Conservation (phyloP, 257 asterid genomes). For the Lantana camara region DNA sequence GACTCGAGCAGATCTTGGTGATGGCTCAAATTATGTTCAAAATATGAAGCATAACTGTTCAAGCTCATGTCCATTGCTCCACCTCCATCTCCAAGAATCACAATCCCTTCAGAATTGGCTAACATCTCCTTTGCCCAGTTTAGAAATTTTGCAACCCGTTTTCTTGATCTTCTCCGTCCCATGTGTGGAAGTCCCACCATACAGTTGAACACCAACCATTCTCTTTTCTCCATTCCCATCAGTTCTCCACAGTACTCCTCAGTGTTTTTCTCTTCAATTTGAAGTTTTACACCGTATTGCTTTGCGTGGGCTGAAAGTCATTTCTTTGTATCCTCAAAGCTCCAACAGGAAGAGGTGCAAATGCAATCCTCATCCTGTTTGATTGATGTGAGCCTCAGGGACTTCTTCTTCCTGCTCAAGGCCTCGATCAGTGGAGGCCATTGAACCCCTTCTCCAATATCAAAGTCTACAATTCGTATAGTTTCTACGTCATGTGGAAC, state of each 20-base stretch:
- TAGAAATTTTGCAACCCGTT: slow-evolving; percentile 42
- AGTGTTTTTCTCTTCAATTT: slow-evolving; percentile 45
- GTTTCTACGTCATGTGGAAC: slow-evolving; percentile 32
- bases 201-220: slow-evolving; percentile 70
- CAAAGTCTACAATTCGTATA: slow-evolving; percentile 51
- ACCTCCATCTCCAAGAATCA: slow-evolving; percentile 65
- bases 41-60: slow-evolving; percentile 39
- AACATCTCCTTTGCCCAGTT: slow-evolving; percentile 43
- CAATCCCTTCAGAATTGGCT: slow-evolving; percentile 39
- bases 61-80: slow-evolving; percentile 30
- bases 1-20: slow-evolving; percentile 61
- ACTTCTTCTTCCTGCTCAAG: slow-evolving; percentile 36
- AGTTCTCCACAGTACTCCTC: slow-evolving; percentile 42
- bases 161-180: slow-evolving; percentile 47
- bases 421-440: slow-evolving; percentile 68
- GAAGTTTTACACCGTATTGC: slow-evolving; percentile 39
- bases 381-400: slow-evolving; percentile 54
- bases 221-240: slow-evolving; percentile 33
- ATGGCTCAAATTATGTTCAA: slow-evolving; percentile 42
- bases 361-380: slow-evolving; percentile 37
- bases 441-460: slow-evolving; percentile 61
- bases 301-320: slow-evolving; percentile 52
- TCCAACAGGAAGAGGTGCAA: slow-evolving; percentile 26
- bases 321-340: slow-evolving; percentile 55
- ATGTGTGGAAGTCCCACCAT: slow-evolving; percentile 73